phyloP scores from a whole-genome alignment of 352 stramenopile species.

The Pythium angustatum region DNA sequence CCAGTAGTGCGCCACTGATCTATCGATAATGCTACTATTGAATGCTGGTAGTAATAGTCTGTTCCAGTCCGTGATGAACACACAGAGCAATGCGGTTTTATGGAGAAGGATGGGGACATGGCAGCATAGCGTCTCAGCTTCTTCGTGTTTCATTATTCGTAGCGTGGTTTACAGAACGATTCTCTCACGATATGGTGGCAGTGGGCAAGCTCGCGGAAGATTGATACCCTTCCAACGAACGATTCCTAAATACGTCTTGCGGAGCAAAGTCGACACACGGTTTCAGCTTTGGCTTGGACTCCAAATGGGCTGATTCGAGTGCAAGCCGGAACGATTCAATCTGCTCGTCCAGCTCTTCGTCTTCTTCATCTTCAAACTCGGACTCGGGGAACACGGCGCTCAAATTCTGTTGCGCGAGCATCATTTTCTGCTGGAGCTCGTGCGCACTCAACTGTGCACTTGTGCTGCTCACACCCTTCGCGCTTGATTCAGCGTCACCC shows the following conservation, averaged over 20 bases:
- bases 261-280: slow-evolving; percentile 67
- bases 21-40: too few relatives aligned
- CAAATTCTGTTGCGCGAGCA: slow-evolving; percentile 63
- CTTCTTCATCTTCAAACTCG: slow-evolving; percentile 79
- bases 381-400: slow-evolving; percentile 82
- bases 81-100: too few relatives aligned
- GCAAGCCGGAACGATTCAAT: slow-evolving; percentile 78
- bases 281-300: slow-evolving; percentile 58
- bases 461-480: not conserved
- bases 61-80: too few relatives aligned
- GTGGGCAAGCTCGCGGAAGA: slow-evolving; percentile 23
- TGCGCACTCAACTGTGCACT: not conserved
- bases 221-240: slow-evolving; percentile 25
- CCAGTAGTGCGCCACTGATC: too few relatives aligned
- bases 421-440: slow-evolving; percentile 61
- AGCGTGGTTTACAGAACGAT: slow-evolving; percentile 1
- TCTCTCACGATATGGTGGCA: slow-evolving; percentile 16
- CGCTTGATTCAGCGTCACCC: not conserved
- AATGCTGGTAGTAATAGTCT: too few relatives aligned
- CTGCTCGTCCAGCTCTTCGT: slow-evolving; percentile 73
- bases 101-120: too few relatives aligned
- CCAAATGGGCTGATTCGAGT: slow-evolving; percentile 70
- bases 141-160: not conserved
- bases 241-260: slow-evolving; percentile 75
- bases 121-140: too few relatives aligned